Conservation (phyloP, 202 grass and related monocot genomes). For the Hordeum pubiflorum region DNA sequence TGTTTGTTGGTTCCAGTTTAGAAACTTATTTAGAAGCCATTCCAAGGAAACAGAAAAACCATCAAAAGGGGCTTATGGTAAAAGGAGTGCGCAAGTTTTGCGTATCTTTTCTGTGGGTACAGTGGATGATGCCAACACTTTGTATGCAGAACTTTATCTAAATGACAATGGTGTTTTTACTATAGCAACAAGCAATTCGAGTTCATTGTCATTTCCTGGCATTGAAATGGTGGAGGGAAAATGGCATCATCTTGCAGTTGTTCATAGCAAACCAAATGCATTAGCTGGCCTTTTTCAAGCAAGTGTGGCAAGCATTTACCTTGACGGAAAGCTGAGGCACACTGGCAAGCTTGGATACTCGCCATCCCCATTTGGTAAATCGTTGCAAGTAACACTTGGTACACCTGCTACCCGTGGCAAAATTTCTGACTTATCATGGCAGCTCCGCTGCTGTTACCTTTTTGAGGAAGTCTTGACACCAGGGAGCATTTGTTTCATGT, state of each 20-base stretch:
- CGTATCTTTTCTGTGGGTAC: conserved; percentile 92
- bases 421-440: conserved; percentile 74
- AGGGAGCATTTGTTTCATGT: conserved; percentile 94
- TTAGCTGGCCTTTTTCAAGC: conserved; percentile 96
- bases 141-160: conserved; percentile 86
- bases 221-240: conserved; percentile 91
- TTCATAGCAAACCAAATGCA: conserved; percentile 98
- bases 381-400: conserved; percentile 94
- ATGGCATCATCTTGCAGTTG: conserved; percentile 97
- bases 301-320: conserved; percentile 86
- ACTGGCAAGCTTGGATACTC: conserved; percentile 98
- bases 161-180: conserved; percentile 90
- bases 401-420: conserved; percentile 57
- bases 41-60: conserved; percentile 68
- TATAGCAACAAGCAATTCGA: conserved; percentile 87
- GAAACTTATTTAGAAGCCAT: conserved; percentile 67
- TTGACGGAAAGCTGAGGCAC: conserved; percentile 93
- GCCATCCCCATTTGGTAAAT: conserved; percentile 79
- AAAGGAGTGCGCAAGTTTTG: conserved; percentile 68
- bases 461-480: conserved; percentile 94
- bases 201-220: conserved; percentile 70
- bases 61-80: conserved; percentile 43
- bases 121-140: conserved; percentile 64
- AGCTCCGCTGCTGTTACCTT: conserved; percentile 86
- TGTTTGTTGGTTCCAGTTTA: conserved; percentile 97